These are phyloP conservation scores for Yamadazyma sp. DNA, from an alignment of 1,139 yeast genomes.

Conservation along the genomic window DNA sequence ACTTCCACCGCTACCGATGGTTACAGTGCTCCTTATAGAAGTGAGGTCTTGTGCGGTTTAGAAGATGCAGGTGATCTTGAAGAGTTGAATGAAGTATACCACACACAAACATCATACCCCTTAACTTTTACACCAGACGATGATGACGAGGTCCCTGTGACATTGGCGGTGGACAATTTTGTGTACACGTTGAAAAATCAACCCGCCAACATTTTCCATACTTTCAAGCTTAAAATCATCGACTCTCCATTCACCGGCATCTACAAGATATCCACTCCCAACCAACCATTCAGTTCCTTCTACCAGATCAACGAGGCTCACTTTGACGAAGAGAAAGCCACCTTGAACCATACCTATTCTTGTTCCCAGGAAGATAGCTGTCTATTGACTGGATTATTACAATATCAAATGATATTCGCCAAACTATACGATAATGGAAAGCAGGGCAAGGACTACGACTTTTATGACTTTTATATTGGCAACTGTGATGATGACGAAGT, in stretches of 20 bases:
- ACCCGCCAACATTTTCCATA: conserved; percentile 7
- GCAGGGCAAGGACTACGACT: conserved; percentile 7
- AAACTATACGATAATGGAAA: conserved; percentile 7
- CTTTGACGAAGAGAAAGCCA: conserved; percentile 5
- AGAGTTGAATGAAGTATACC: conserved; percentile 7
- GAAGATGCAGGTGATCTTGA: conserved; percentile 3
- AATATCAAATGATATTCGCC: conserved; percentile 8
- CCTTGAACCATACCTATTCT: conserved; percentile 9
- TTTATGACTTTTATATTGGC: conserved; percentile 10
- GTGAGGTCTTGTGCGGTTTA: conserved; percentile 7
- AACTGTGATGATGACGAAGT: conserved; percentile 9
- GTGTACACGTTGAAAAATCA: conserved; percentile 6
- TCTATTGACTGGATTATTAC: conserved; percentile 8
- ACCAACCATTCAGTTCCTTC: conserved; percentile 6
- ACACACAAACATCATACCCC: conserved; percentile 8
- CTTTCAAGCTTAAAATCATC: conserved; percentile 6
- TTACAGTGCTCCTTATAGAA: conserved; percentile 4
- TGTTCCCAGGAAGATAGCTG: conserved; percentile 10
- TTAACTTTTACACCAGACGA: conserved; percentile 5
- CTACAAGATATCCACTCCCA: conserved; percentile 8
- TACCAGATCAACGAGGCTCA: conserved; percentile 7
- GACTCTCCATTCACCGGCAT: conserved; percentile 8
- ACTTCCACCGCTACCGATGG: conserved; percentile 2
- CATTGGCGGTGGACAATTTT: conserved; percentile 7
- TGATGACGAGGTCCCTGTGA: conserved; percentile 7